These are phyloP conservation scores for Amanita subjunquillea DNA, from an alignment of 768 basidiomycete species.

Conservation along the genomic window DNA sequence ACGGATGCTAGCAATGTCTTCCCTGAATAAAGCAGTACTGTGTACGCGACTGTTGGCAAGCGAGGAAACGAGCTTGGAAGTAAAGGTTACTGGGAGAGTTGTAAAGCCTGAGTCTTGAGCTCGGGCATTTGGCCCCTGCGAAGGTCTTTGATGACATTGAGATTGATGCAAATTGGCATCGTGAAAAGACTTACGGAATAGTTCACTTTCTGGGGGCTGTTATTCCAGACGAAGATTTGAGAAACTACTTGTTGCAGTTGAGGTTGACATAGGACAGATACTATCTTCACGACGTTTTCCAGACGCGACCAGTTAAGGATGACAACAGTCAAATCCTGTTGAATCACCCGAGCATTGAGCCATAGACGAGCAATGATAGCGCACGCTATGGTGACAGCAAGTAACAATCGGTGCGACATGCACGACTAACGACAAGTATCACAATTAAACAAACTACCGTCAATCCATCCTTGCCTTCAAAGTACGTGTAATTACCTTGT, in stretches of 20 bases:
- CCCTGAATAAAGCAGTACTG: slow-evolving; percentile 59
- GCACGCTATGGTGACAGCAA: neutral
- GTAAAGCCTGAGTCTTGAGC: slow-evolving; percentile 35
- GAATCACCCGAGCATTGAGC: no score
- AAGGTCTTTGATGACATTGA: slow-evolving; percentile 25
- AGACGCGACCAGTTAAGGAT: slow-evolving; percentile 63
- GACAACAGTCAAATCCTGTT: slow-evolving; percentile 24
- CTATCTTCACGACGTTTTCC: slow-evolving; percentile 48
- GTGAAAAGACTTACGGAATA: slow-evolving; percentile 25
- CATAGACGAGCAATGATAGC: neutral
- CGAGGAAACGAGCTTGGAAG: slow-evolving; percentile 53
- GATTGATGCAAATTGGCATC: neutral
- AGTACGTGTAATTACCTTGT: slow-evolving; percentile 71
- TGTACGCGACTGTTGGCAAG: slow-evolving; percentile 40
- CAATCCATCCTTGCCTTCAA: slow-evolving; percentile 91
- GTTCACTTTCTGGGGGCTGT: slow-evolving; percentile 33
- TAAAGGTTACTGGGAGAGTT: slow-evolving; percentile 49
- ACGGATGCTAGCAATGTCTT: neutral
- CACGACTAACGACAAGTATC: neutral
- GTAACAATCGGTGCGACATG: neutral
- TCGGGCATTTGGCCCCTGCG: slow-evolving; percentile 27
- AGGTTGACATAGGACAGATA: slow-evolving; percentile 37
- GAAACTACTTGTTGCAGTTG: slow-evolving; percentile 34
- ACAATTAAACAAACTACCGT: slow-evolving; percentile 9
- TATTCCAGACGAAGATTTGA: slow-evolving; percentile 54